Evolutionary conservation across 2,329 filamentous ascomycete species (phyloP).

Genomic region (Aspergillus unguis): DNA sequence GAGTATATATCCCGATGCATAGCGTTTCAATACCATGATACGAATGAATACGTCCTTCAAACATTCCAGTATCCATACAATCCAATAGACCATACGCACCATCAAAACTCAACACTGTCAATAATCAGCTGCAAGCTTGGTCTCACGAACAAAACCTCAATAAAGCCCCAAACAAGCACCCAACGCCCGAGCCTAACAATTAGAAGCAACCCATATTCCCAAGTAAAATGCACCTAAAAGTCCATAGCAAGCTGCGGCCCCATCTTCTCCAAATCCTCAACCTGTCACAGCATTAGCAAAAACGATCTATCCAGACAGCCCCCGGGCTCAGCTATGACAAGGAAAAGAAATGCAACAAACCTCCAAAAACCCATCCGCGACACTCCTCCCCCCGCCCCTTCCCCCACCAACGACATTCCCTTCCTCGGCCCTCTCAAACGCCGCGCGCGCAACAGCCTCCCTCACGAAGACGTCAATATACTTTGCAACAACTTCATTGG

Average conservation of each 20-base stretch:
- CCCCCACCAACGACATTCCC: constrained; percentile 19
- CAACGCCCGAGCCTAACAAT: constrained; percentile 1
- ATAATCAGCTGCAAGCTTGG: not conserved
- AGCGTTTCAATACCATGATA: constrained; percentile 3
- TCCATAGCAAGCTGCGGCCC: constrained; percentile 82
- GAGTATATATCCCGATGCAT: constrained; percentile 7
- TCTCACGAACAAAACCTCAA: constrained; percentile 8
- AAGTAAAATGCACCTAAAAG: constrained; percentile 51
- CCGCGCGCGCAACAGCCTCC: constrained; percentile 78
- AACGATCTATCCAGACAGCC: constrained; percentile 8
- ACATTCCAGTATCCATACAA: not conserved
- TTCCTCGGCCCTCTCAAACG: constrained; percentile 60
- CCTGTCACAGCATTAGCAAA: constrained; percentile 49
- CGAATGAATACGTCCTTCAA: not conserved
- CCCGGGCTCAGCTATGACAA: not conserved
- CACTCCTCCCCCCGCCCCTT: constrained; percentile 34
- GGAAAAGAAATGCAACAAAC: constrained; percentile 47
- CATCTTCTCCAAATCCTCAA: constrained; percentile 86
- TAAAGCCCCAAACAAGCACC: constrained; percentile 4
- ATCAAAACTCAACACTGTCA: not conserved
- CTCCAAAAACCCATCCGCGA: constrained; percentile 65
- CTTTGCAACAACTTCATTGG: constrained; percentile 71
- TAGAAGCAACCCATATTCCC: not conserved
- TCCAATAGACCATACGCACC: not conserved
- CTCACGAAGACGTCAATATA: constrained; percentile 90